A percentile compares a stretch with the other conserved stretches of the same genome.
These are phyloP conservation scores for Capsella bursapastoris DNA, from an alignment of 345 rosid genomes.

Conservation along the genomic window DNA sequence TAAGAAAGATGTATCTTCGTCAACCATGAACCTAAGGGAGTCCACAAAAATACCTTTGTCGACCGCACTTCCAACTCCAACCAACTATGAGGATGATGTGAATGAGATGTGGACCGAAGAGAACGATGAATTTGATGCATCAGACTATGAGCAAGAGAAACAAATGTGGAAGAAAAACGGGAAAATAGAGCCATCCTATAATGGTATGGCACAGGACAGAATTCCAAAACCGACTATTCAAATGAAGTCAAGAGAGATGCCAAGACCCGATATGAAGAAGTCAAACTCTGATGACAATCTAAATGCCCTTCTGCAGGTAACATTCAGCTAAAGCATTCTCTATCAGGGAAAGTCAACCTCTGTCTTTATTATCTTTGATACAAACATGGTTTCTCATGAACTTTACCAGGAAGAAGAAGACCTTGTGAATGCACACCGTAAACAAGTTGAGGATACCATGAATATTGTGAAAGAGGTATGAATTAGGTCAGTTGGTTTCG, in stretches of 20 bases:
- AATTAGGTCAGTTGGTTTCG: constrained; percentile 4
- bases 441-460: constrained; percentile 96
- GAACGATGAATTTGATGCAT: constrained; percentile 73
- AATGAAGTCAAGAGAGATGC: constrained; percentile 48
- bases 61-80: constrained; percentile 60
- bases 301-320: constrained; percentile 79
- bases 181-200: constrained; percentile 58
- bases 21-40: constrained; percentile 77
- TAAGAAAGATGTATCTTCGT: constrained; percentile 78
- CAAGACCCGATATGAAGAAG: constrained; percentile 58
- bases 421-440: constrained; percentile 92
- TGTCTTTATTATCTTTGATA: constrained; percentile 3
- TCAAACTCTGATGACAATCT: constrained; percentile 76
- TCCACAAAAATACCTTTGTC: constrained; percentile 70
- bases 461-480: constrained; percentile 91
- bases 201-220: constrained; percentile 58
- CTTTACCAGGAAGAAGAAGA: constrained; percentile 90
- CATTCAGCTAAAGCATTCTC: not conserved
- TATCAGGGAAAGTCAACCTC: not conserved
- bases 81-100: constrained; percentile 69
- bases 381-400: constrained; percentile 25
- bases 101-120: constrained; percentile 83
- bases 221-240: constrained; percentile 57
- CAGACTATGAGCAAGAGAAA: constrained; percentile 78
- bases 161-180: constrained; percentile 70